A percentile compares a stretch with the other conserved stretches of the same genome.
Conservation (phyloP, 352 stramenopile genomes). For the Phytophthora sp. region DNA sequence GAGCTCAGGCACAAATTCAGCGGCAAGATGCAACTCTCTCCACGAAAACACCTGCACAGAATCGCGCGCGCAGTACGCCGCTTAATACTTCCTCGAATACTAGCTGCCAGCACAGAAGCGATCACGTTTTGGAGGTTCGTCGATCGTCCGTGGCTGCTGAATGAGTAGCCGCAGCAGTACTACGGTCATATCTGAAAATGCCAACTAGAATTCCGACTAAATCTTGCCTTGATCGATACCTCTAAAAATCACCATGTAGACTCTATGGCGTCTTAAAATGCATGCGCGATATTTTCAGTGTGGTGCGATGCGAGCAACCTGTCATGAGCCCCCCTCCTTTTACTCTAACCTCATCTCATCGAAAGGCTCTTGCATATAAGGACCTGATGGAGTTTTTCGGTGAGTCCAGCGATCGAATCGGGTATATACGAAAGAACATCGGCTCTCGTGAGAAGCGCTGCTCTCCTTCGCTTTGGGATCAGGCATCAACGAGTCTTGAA, state of each 20-base stretch:
- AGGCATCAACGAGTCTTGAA: not conserved
- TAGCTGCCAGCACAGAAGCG: not conserved
- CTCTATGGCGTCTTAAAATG: no score
- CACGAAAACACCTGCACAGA: not conserved
- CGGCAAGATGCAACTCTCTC: not conserved
- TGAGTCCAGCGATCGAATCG: not conserved
- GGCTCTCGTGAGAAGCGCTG: not conserved
- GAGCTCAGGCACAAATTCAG: not conserved
- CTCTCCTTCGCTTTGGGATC: not conserved
- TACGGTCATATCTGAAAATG: no score
- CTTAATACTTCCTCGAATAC: not conserved
- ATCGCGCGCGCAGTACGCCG: not conserved
- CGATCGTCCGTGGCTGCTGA: no score
- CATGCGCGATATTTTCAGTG: no score
- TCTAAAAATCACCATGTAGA: no score
- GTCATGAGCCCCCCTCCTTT: not conserved
- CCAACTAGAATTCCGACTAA: no score
- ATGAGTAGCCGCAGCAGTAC: no score
- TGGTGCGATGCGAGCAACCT: no score
- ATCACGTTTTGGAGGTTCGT: not conserved
- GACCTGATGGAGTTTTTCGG: not conserved
- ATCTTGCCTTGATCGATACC: no score
- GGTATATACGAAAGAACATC: not conserved
- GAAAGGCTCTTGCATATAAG: not conserved
- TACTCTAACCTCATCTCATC: not conserved